Conservation (phyloP, 495 filamentous ascomycete species). For the Mytilinidion resinicola region DNA sequence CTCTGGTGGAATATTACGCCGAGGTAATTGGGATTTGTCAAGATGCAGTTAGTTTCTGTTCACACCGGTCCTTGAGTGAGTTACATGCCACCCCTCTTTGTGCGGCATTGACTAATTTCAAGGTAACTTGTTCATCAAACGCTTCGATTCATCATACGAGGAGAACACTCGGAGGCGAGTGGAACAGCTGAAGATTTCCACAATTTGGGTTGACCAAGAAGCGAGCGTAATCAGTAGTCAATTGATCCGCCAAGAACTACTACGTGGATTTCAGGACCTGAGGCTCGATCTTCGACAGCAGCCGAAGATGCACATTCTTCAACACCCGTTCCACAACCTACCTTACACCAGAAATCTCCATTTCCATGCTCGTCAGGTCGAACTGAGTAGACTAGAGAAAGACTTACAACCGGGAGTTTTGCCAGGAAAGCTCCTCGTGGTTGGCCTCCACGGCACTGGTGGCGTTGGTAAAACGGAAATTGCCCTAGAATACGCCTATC, state of each 20-base stretch:
- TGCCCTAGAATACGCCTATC: constrained; percentile 33
- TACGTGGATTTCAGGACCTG: neutral
- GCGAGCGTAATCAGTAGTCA: neutral
- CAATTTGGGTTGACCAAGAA: neutral
- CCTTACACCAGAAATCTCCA: neutral
- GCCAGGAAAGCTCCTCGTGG: neutral
- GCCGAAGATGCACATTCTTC: neutral
- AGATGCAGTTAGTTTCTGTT: no score
- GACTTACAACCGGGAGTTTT: neutral
- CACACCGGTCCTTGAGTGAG: no score
- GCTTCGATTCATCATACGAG: no score
- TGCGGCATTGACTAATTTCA: no score
- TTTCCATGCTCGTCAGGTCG: neutral
- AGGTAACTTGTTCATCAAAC: no score
- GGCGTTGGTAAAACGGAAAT: constrained; percentile 40
- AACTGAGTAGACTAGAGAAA: neutral
- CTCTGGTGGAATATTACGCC: no score
- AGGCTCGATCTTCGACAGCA: neutral
- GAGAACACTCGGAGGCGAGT: no score
- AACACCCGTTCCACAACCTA: neutral
- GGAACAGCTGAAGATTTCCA: no score
- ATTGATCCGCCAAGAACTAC: neutral
- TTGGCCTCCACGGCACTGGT: constrained; percentile 33
- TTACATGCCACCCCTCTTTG: no score
- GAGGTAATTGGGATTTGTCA: no score